Evolutionary conservation across 805 yeast genomes (phyloP).

Genomic region (Starmerella sirachaensis): DNA sequence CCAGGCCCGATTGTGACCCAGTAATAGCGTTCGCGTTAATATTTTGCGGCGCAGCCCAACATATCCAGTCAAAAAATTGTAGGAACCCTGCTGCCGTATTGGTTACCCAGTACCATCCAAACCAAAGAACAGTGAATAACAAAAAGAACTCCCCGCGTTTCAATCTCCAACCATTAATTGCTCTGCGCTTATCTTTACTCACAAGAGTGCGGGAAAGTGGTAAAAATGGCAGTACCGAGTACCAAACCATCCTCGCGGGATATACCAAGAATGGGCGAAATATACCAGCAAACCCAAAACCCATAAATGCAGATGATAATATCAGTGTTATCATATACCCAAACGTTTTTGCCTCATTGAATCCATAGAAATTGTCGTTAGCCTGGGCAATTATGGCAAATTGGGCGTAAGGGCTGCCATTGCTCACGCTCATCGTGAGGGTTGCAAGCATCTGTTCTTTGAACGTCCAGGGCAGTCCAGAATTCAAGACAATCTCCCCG

Average conservation of each 20-base stretch:
- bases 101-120: slow-evolving; percentile 55
- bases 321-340: slow-evolving; percentile 43
- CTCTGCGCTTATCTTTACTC: slow-evolving; percentile 32
- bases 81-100: slow-evolving; percentile 50
- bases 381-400: slow-evolving; percentile 28
- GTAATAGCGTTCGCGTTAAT: slow-evolving; percentile 47
- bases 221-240: slow-evolving; percentile 36
- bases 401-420: slow-evolving; percentile 21
- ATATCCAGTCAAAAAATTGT: slow-evolving; percentile 49
- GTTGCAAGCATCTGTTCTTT: slow-evolving; percentile 42
- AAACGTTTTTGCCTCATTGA: slow-evolving; percentile 24
- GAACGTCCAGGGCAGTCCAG: slow-evolving; percentile 1
- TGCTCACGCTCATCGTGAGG: slow-evolving; percentile 21
- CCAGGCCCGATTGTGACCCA: slow-evolving; percentile 35
- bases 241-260: slow-evolving; percentile 44
- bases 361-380: slow-evolving; percentile 21
- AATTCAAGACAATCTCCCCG: not conserved
- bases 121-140: slow-evolving; percentile 31
- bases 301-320: slow-evolving; percentile 47
- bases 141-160: slow-evolving; percentile 40
- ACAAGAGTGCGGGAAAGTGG: slow-evolving; percentile 40
- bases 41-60: slow-evolving; percentile 43
- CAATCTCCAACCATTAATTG: slow-evolving; percentile 48
- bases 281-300: slow-evolving; percentile 55
- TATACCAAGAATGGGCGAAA: slow-evolving; percentile 47